phyloP scores from a whole-genome alignment of 306 rosid genomes.

The Coriaria nepalensis region DNA sequence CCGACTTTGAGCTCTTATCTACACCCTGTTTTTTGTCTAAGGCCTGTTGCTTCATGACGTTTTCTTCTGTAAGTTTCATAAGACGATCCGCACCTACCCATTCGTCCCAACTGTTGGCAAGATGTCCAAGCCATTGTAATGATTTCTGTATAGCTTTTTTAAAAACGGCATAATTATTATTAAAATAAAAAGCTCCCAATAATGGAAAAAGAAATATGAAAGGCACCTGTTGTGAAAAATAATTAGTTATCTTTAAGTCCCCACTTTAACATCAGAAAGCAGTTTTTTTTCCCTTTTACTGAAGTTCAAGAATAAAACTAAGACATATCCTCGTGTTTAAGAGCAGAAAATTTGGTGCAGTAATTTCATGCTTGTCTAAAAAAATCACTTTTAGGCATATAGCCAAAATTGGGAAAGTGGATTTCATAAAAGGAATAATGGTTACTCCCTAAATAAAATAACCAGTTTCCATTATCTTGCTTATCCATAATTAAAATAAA shows the following conservation, averaged over 20 bases:
- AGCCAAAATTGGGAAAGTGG: too few species aligned
- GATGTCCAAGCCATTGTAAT: slow-evolving; percentile 52
- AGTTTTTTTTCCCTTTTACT: too few species aligned
- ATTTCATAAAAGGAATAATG: too few species aligned
- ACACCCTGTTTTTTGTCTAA: slow-evolving; percentile 57
- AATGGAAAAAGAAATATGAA: slow-evolving; percentile 7
- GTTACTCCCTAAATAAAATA: too few species aligned
- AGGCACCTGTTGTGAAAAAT: not conserved
- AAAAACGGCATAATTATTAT: slow-evolving; percentile 32
- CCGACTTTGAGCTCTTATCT: slow-evolving; percentile 58
- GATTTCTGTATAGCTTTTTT: slow-evolving; percentile 43
- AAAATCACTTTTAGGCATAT: too few species aligned
- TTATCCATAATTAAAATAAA: too few species aligned
- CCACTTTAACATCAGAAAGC: too few species aligned
- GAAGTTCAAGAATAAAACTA: too few species aligned
- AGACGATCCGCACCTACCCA: slow-evolving; percentile 77
- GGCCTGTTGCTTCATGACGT: slow-evolving; percentile 50
- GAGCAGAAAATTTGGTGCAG: not conserved
- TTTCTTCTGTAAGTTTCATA: slow-evolving; percentile 65
- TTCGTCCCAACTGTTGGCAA: slow-evolving; percentile 98
- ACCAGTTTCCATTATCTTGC: too few species aligned
- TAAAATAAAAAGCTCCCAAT: slow-evolving; percentile 16
- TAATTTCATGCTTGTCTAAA: not conserved
- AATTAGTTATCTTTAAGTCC: too few species aligned
- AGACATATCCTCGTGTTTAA: too few species aligned